These are phyloP conservation scores for Ramaria sp. DNA, from an alignment of 768 basidiomycete species.

Conservation along the genomic window DNA sequence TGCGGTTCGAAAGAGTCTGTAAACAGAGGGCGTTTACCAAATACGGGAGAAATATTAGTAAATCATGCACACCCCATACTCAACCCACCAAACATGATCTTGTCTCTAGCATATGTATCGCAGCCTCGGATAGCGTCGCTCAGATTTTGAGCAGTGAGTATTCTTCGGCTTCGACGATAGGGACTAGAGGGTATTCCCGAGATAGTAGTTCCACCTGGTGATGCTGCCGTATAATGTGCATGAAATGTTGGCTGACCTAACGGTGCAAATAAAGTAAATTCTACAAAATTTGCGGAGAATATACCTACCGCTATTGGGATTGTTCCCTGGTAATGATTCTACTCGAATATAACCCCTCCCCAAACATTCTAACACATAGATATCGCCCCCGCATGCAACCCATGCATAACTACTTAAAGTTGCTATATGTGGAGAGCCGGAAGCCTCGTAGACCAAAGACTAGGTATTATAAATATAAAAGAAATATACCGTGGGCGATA, in stretches of 20 bases:
- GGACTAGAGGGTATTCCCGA: conserved; percentile 35
- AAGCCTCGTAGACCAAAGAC: conserved; percentile 28
- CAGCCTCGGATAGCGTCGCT: conserved; percentile 53
- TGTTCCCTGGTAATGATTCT: conserved; percentile 29
- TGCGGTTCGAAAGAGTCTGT: conserved; percentile 51
- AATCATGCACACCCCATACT: conserved; percentile 34
- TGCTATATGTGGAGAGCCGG: conserved; percentile 41
- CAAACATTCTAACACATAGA: conserved; percentile 69
- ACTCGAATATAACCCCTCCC: conserved; percentile 59
- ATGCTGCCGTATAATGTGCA: conserved; percentile 45
- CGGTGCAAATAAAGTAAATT: background rate
- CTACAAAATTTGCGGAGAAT: background rate
- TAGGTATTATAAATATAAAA: background rate
- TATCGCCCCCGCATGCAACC: conserved; percentile 66
- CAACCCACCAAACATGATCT: conserved; percentile 40
- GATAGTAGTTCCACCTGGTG: conserved; percentile 14
- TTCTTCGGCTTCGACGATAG: conserved; percentile 38
- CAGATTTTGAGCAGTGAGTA: conserved; percentile 45
- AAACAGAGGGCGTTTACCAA: background rate
- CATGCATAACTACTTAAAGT: conserved; percentile 53
- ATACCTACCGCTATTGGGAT: conserved; percentile 18
- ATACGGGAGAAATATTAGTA: background rate
- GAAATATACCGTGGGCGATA: background rate
- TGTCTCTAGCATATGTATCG: conserved; percentile 52
- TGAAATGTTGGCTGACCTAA: conserved; percentile 25